Percentiles rank a stretch among this genome's conserved stretches.
phyloP scores from a whole-genome alignment of 2,329 filamentous ascomycete species.

The Fusarium foetens region DNA sequence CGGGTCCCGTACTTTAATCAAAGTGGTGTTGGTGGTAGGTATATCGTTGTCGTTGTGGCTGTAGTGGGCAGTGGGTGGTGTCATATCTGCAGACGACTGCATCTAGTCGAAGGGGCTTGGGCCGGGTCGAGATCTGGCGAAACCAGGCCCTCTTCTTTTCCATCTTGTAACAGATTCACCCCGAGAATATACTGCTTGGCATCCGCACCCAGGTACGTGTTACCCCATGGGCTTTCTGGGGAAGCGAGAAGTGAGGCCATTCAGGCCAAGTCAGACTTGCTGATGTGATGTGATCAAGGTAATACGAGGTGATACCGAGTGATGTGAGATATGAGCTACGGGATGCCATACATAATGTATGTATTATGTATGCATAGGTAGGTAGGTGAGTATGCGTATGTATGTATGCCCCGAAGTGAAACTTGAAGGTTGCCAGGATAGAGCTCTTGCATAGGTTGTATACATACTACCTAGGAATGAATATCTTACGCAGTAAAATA shows the following conservation, averaged over 20 bases:
- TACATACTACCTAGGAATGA: neutral
- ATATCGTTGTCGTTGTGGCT: neutral
- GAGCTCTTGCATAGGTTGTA: neutral
- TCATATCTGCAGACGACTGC: conserved; percentile 33
- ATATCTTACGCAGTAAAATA: neutral
- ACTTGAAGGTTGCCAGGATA: conserved; percentile 1
- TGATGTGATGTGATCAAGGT: conserved; percentile 25
- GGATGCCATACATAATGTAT: conserved; percentile 13
- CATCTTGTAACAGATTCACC: neutral
- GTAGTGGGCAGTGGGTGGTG: conserved; percentile 34
- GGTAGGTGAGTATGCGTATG: neutral
- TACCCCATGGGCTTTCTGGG: conserved; percentile 1
- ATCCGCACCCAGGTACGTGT: conserved; percentile 17
- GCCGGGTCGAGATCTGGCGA: conserved; percentile 34
- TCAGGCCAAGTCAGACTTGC: conserved; percentile 10
- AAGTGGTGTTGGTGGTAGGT: conserved; percentile 4
- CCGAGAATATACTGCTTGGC: conserved; percentile 8
- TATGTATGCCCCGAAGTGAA: conserved; percentile 6
- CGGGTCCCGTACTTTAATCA: conserved; percentile 16
- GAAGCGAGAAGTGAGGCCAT: conserved; percentile 19
- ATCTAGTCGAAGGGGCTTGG: conserved; percentile 30
- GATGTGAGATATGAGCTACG: conserved; percentile 21
- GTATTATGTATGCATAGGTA: neutral
- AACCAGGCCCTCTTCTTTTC: conserved; percentile 1
- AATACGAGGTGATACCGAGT: conserved; percentile 12